Base-by-base conservation (phyloP, 1,139 yeast species). In the Zygoascus hellenicus region DNA sequence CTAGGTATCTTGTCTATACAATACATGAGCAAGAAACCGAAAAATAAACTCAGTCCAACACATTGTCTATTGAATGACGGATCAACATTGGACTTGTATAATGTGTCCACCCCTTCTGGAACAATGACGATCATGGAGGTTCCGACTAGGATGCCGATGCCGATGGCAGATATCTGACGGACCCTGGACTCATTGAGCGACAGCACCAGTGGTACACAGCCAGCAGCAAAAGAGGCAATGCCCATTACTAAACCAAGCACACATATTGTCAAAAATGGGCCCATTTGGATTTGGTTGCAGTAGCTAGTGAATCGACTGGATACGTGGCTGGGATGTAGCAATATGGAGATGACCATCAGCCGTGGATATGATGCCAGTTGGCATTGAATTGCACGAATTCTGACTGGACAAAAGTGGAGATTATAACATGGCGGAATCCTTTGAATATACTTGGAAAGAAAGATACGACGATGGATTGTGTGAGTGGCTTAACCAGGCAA, bases 101-200 rank as follows among this genome's bases (percentile, higher is more conserved):
- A 60, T 2, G 74, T 71, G 54, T 75, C 79, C 32, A 79, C 68
- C 5, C 89, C 89, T 61, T 83, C 92, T 0, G 92, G 92, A 15
- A 83, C 71, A 19, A 83, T 78, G 17, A 83, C 70, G n/a, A 79
- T 71, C 47, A 82, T 61, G 0, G 85, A 74, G 0, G 89, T 78
- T 2, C 88, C 82, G 4, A 82, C 67, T 43, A 83, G 69, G 22
- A 83, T 67, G 0, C 92, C 92, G 58, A 76, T 72, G 50, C 85
- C 80, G 46, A 81, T 66, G 10, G 75, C 64, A 1, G 85, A 75
- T 14, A 74, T 56, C 38, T 57, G 54, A 22, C 66, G 56, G 35
- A 70, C 57, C 35, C 58, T 54, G 7, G 54, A 48, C 2, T 59
- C 58, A 5, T 70, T 60, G 45, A 70, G 53, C 9, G 63, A 56